phyloP scores from a whole-genome alignment of 768 basidiomycete species.

The Leucocoprinus leucothites region DNA sequence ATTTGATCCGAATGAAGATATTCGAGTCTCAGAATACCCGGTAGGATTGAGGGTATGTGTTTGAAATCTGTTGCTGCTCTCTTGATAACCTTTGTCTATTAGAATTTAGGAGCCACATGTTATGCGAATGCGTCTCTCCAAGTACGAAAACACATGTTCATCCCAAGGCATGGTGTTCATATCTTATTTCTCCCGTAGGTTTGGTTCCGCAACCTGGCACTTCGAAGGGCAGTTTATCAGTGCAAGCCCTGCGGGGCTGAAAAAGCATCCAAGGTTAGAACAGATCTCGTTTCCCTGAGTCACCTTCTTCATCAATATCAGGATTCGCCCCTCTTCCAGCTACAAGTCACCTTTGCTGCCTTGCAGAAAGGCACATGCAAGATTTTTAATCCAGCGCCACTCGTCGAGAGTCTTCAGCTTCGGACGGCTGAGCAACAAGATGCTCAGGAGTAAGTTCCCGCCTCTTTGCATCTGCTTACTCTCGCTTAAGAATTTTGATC shows the following conservation, averaged over 20 bases:
- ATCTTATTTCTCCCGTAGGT: slow-evolving; percentile 48
- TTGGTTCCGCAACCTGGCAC: slow-evolving; percentile 86
- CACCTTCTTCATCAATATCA: slow-evolving; percentile 21
- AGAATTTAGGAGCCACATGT: slow-evolving; percentile 97
- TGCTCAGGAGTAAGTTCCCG: slow-evolving; percentile 78
- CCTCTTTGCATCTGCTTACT: slow-evolving; percentile 7
- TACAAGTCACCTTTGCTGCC: slow-evolving; percentile 81
- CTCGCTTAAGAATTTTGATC: background rate
- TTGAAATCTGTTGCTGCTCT: background rate
- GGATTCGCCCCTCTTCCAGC: slow-evolving; percentile 78
- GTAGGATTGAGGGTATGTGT: slow-evolving; percentile 70
- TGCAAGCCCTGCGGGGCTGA: slow-evolving; percentile 60
- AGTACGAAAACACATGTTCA: slow-evolving; percentile 32
- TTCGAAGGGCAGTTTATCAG: slow-evolving; percentile 79
- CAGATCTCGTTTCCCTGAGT: background rate
- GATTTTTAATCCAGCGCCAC: slow-evolving; percentile 79
- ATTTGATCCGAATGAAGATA: slow-evolving; percentile 47
- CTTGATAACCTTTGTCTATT: slow-evolving; percentile 3
- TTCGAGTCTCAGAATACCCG: slow-evolving; percentile 54
- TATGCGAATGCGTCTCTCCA: slow-evolving; percentile 96
- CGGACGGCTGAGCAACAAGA: slow-evolving; percentile 90
- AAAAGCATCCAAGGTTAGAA: slow-evolving; percentile 34
- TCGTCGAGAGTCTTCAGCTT: slow-evolving; percentile 83
- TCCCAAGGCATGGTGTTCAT: background rate
- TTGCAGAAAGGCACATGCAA: slow-evolving; percentile 69